phyloP scores from a whole-genome alignment of 1,284 basidiomycete species.

The Gymnopus androsaceus region DNA sequence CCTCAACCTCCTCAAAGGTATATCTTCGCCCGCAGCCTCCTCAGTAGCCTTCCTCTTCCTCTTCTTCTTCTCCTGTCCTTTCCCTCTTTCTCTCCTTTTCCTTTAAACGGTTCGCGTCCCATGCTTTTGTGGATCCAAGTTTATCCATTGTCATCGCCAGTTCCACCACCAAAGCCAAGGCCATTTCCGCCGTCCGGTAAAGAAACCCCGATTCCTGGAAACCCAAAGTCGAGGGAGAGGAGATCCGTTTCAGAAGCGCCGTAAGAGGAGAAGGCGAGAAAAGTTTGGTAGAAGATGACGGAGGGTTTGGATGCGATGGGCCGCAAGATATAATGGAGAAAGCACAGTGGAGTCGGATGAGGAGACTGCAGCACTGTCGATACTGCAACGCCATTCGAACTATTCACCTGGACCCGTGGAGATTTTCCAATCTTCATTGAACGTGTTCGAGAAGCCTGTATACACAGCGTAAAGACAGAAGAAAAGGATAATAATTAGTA shows the following conservation, averaged over 20 bases:
- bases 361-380: too few relatives aligned
- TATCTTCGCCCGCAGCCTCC: too few relatives aligned
- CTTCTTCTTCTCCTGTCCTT: neutral
- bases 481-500: neutral
- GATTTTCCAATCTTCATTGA: conserved; percentile 5
- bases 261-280: neutral
- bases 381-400: too few relatives aligned
- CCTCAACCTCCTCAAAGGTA: too few relatives aligned
- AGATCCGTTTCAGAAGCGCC: neutral
- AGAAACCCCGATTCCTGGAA: neutral
- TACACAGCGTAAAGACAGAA: neutral
- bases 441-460: conserved; percentile 11
- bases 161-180: too few relatives aligned
- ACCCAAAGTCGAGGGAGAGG: neutral
- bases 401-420: too few relatives aligned
- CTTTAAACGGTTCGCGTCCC: neutral
- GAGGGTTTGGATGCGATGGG: neutral
- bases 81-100: neutral
- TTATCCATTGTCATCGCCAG: too few relatives aligned
- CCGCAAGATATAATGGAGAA: neutral
- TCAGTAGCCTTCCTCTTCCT: neutral
- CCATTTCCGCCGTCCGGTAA: neutral
- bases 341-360: neutral
- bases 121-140: neutral
- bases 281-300: neutral